phyloP scores from a whole-genome alignment of 2,329 filamentous ascomycete species.

The Colletotrichum euphorbiae region DNA sequence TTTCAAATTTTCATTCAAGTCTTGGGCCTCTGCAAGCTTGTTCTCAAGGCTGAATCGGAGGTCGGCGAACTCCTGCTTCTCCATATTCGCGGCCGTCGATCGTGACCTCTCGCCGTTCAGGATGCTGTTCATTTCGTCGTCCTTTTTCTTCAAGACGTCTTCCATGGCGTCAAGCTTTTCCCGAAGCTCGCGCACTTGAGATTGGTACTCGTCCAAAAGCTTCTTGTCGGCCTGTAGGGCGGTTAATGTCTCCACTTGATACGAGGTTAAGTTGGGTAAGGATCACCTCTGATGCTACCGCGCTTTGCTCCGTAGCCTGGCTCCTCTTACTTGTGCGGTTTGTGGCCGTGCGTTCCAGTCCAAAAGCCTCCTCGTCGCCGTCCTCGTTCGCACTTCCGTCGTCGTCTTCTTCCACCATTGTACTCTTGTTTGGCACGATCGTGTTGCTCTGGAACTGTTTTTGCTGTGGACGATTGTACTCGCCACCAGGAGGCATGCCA shows the following conservation, averaged over 20 bases:
- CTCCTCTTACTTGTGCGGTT: conserved; percentile 43
- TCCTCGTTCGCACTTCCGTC: conserved; percentile 69
- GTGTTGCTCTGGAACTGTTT: conserved; percentile 96
- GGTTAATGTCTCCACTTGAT: conserved; percentile 37
- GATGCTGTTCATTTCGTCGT: conserved; percentile 73
- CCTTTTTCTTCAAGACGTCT: conserved; percentile 74
- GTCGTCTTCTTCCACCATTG: conserved; percentile 95
- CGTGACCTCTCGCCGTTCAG: conserved; percentile 69
- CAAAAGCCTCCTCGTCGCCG: conserved; percentile 74
- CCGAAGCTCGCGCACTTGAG: conserved; percentile 79
- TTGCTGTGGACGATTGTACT: conserved; percentile 80
- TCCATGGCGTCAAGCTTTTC: conserved; percentile 81
- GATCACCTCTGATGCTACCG: conserved; percentile 54
- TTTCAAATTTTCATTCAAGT: conserved; percentile 82
- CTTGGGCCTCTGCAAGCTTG: conserved; percentile 79
- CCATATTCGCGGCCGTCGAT: conserved; percentile 63
- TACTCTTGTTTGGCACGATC: conserved; percentile 97
- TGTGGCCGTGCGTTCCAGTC: conserved; percentile 58
- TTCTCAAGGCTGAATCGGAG: conserved; percentile 75
- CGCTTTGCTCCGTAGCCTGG: conserved; percentile 48
- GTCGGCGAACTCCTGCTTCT: conserved; percentile 79
- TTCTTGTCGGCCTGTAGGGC: conserved; percentile 71
- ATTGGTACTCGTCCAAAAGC: conserved; percentile 81
- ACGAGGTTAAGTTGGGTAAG: conserved; percentile 29
- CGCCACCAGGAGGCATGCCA: conserved; percentile 64